Base-by-base conservation (phyloP, 495 filamentous ascomycete species). In the Podospora didyma region DNA sequence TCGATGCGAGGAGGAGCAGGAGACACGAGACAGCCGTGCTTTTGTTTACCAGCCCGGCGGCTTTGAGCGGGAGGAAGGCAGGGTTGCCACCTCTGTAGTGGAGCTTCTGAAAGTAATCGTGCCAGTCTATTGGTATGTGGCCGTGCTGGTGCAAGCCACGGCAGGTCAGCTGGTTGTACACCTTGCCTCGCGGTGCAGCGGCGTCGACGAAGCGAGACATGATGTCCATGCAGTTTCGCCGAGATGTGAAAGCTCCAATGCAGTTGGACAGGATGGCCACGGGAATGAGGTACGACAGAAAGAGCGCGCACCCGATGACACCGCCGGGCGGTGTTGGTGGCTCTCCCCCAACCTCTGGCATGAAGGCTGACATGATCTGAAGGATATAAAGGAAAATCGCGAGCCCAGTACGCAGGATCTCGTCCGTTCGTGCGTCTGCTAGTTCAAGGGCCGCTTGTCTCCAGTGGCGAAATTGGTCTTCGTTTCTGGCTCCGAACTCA, bases 211-310 rank as follows among this genome's bases (percentile, higher is more conserved):
- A 39, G 34, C 47, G 16, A 21, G 37, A 31, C 23, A 57, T 44
- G 48, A 57, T 51, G 3, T n/a, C 37, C 2, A 57, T 2, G 7
- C 31, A 24, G 6, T 14, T 51, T 21, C 54, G 31, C 1, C 54
- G 31, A 12, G 31, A 41, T 5, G 54, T 57, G 48, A 51, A 57
- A 16, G 37, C 54, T 3, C 54, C 54, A n/a, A 57, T 23, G 35
- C 20, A 45, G 23, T 51, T 57, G 21, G 54, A 57, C 6, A 57
- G 37, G 1, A 57, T 39, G 2, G 48, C 54, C 12, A 37, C 19
- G 3, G 54, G 54, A 23, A 57, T 39, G 3, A 57, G 26, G 31
- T 26, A 57, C 3, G 54, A 57, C 19, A 57, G 54, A 17, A 44
- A 44, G 19, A 57, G 34, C 2, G 47, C 47, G 3, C 21, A 49